Base-by-base conservation (phyloP, 2,329 filamentous ascomycete genomes). In the Huntiella savannae region DNA sequence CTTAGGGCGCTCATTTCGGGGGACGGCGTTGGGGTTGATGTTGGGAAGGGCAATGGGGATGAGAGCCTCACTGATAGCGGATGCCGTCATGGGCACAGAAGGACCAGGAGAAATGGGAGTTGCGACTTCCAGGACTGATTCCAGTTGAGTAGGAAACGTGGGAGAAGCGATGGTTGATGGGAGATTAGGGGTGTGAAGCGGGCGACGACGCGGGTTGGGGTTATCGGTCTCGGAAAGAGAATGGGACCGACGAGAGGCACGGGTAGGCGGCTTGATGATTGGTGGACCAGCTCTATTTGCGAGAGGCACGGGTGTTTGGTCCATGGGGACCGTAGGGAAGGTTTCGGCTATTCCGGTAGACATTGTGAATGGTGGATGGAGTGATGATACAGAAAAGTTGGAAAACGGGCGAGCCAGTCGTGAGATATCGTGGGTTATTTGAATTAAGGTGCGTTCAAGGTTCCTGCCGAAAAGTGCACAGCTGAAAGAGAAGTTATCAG, bases 21-120 rank as follows among this genome's bases (percentile, higher is more conserved):
- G 33, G 16, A 49, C 15, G 5, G 63, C 32, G 70, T 55, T 45
- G 55, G 33, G 49, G 15, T 33, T 22, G 15, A 33, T 44, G n/a
- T 48, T 41, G 6, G 59, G 51, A 43, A 33, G 17, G 32, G 10
- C 34, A 17, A 12, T 36, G 22, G 32, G 17, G 22, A 28, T 28
- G 7, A 28, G 22, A 28, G 22, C 22, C 22, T 28, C 22, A 28
- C 22, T 28, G 22, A 28, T 28, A 8, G 46, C 36, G 7, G 46
- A 19, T 4, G 19, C 37, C 7, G 17, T 33, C 12, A 41, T 32
- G 4, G 17, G 4, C n/a, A n/a, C 40, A n/a, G n/a, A 12, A 12
- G 11, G 17, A 12, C 22, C 32, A 5, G 32, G 40, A 7, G 36
- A 34, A 11, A 16, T 19, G 6, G 40, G 45, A 13, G 32, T 34